Evolutionary conservation across 1,139 yeast species (phyloP), one percentile per base, ranked within the genome.

Genomic region (Suhomyces panamericanus): DNA sequence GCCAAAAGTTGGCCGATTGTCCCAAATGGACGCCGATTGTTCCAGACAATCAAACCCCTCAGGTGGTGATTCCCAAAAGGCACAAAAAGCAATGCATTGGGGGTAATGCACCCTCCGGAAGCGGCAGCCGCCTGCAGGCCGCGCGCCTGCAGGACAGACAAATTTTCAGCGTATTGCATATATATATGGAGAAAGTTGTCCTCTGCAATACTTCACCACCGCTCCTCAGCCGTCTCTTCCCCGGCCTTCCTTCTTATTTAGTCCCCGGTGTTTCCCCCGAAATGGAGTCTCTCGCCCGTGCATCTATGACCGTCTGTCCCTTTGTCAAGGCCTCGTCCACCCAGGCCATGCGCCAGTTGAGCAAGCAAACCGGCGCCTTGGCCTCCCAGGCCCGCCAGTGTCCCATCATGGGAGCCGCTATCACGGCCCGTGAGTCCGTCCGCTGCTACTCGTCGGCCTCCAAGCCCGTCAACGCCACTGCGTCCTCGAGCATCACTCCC

Each of bases 351-450:
- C 80, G 84, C 55, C 73, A 75, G 54, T 60, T 83, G 55, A 69
- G 66, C 63, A 69, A 57, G 56, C 54, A 58, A 29, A 59, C 71
- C 14, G 66, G 83, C 8, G 69, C 73, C 29, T 76, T 88, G 58
- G 76, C 80, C 32, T 59, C 67, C 43, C 81, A 83, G 53, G 96
- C 96, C 44, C 69, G 79, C 39, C 79, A 77, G 53, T 91, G 97
- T 67, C 97, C 98, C 16, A 86, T 89, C 49, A 87, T 90, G 87
- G 87, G 88, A 32, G 82, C 83, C 46, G 96, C 96, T 37, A 67
- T 90, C 55, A 63, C 53, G 39, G 69, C 59, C 32, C 59, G 61
- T 48, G 70, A 69, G 47, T 57, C 63, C 29, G 55, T 54, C 38
- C 73, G 80, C 62, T 54, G 57, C 30, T 83, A 83, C 60, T 77